Evolutionary conservation across 805 yeast species (phyloP).

Genomic region (Teunomyces lycoperdinae): DNA sequence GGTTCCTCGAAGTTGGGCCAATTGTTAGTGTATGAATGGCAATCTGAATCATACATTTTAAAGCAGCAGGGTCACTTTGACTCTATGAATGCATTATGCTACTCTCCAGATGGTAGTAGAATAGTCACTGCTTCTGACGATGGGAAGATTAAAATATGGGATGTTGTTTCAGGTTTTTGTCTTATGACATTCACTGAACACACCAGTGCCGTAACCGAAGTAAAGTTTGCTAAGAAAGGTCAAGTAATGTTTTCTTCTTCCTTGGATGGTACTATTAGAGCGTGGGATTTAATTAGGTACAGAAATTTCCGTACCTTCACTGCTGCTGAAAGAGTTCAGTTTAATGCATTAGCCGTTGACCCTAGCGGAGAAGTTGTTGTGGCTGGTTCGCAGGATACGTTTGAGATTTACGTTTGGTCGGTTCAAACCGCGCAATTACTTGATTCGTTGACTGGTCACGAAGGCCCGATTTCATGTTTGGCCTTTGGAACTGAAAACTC

Average conservation of each 20-base stretch:
- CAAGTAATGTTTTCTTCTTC: slow-evolving; percentile 90
- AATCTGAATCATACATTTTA: slow-evolving; percentile 89
- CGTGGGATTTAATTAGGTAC: slow-evolving; percentile 92
- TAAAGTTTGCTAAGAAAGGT: slow-evolving; percentile 84
- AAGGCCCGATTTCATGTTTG: slow-evolving; percentile 88
- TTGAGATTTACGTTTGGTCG: slow-evolving; percentile 93
- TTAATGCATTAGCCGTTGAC: slow-evolving; percentile 87
- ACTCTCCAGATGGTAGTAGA: slow-evolving; percentile 93
- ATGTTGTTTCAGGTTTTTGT: slow-evolving; percentile 87
- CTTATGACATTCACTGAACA: slow-evolving; percentile 91
- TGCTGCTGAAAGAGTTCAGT: slow-evolving; percentile 84
- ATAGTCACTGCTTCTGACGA: slow-evolving; percentile 94
- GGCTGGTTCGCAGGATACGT: slow-evolving; percentile 89
- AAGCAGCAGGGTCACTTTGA: slow-evolving; percentile 98
- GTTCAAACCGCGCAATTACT: slow-evolving; percentile 92
- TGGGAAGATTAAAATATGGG: slow-evolving; percentile 97
- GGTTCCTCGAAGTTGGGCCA: slow-evolving; percentile 94
- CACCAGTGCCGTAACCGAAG: slow-evolving; percentile 80
- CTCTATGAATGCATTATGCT: slow-evolving; percentile 75
- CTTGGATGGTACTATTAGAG: slow-evolving; percentile 93
- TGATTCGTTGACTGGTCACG: slow-evolving; percentile 88
- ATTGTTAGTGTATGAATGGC: slow-evolving; percentile 96
- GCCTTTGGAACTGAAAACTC: slow-evolving; percentile 79
- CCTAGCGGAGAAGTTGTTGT: slow-evolving; percentile 96
- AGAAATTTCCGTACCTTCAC: slow-evolving; percentile 95